Conservation (phyloP, 495 filamentous ascomycete genomes). For the Daldinia loculata region DNA sequence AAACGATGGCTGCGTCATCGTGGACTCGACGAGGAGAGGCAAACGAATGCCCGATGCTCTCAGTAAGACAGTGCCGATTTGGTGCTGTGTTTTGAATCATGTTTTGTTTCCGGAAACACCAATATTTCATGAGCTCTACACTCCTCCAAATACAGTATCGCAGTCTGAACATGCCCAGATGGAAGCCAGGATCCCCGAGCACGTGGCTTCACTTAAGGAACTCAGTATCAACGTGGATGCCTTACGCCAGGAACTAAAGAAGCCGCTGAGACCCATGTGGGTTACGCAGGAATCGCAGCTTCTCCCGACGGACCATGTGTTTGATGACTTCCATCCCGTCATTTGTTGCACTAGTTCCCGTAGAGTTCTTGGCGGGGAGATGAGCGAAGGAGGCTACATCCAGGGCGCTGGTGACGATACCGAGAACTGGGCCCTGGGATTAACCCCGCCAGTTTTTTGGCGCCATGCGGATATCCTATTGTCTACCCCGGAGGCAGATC, state of each 20-base stretch:
- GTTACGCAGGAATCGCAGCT: constrained; percentile 56
- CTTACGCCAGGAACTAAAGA: constrained; percentile 52
- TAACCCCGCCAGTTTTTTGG: constrained; percentile 86
- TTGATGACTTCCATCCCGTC: constrained; percentile 70
- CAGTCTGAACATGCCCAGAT: constrained; percentile 84
- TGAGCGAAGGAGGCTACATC: constrained; percentile 79
- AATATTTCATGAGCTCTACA: constrained; percentile 62
- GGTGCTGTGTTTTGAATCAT: constrained; percentile 85
- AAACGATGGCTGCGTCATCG: constrained; percentile 84
- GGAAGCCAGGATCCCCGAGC: constrained; percentile 68
- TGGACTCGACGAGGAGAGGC: constrained; percentile 92
- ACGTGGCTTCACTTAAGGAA: constrained; percentile 65
- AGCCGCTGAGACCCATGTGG: constrained; percentile 73
- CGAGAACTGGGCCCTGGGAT: constrained; percentile 83
- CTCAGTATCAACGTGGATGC: constrained; percentile 50
- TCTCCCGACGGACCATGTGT: constrained; percentile 52
- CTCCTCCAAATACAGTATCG: constrained; percentile 73
- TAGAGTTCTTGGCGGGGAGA: constrained; percentile 69
- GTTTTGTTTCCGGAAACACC: constrained; percentile 71
- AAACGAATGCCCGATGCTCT: constrained; percentile 95
- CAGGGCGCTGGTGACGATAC: constrained; percentile 95
- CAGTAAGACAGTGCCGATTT: constrained; percentile 92
- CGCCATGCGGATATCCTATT: constrained; percentile 64
- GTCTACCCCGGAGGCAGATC: constrained; percentile 66
- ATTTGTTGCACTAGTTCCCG: constrained; percentile 84